These are phyloP conservation scores for Leccinum rimulosum DNA, from an alignment of 768 basidiomycete genomes.

Conservation along the genomic window DNA sequence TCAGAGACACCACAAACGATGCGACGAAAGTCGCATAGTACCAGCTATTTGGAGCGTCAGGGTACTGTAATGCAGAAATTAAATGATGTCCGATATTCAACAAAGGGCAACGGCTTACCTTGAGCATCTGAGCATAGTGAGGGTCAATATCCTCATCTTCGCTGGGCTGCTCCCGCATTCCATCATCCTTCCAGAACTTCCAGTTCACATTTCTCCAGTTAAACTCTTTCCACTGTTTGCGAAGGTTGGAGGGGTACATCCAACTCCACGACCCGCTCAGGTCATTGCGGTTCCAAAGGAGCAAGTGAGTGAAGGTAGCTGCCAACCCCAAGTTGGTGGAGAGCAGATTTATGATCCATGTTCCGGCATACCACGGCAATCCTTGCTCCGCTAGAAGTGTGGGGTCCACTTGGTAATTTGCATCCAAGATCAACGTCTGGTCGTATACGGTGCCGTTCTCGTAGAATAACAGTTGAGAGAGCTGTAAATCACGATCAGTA, in stretches of 20 bases:
- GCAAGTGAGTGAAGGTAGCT: slow-evolving; percentile 52
- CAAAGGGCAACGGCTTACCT: slow-evolving; percentile 16
- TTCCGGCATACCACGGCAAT: slow-evolving; percentile 30
- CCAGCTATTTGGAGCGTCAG: slow-evolving; percentile 35
- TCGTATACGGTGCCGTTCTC: slow-evolving; percentile 52
- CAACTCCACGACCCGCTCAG: slow-evolving; percentile 47
- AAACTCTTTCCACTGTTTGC: slow-evolving; percentile 23
- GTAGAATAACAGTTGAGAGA: slow-evolving; percentile 51
- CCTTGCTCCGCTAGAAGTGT: slow-evolving; percentile 45
- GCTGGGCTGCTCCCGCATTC: slow-evolving; percentile 26
- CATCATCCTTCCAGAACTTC: slow-evolving; percentile 35
- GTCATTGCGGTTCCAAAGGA: slow-evolving; percentile 54
- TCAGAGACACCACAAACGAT: slow-evolving; percentile 51
- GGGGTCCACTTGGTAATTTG: slow-evolving; percentile 49
- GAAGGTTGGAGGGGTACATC: slow-evolving; percentile 34
- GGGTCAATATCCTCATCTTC: slow-evolving; percentile 46
- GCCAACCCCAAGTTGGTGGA: slow-evolving; percentile 29
- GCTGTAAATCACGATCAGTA: slow-evolving; percentile 20
- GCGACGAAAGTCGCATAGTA: slow-evolving; percentile 25
- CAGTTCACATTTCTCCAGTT: slow-evolving; percentile 36
- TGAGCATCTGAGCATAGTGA: slow-evolving; percentile 52
- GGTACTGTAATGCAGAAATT: slow-evolving; percentile 24
- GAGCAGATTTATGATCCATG: slow-evolving; percentile 23
- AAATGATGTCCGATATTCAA: background rate
- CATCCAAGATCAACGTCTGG: slow-evolving; percentile 51